phyloP scores from a whole-genome alignment of 2,329 filamentous ascomycete species.

The Exophiala phaeomuriformis region DNA sequence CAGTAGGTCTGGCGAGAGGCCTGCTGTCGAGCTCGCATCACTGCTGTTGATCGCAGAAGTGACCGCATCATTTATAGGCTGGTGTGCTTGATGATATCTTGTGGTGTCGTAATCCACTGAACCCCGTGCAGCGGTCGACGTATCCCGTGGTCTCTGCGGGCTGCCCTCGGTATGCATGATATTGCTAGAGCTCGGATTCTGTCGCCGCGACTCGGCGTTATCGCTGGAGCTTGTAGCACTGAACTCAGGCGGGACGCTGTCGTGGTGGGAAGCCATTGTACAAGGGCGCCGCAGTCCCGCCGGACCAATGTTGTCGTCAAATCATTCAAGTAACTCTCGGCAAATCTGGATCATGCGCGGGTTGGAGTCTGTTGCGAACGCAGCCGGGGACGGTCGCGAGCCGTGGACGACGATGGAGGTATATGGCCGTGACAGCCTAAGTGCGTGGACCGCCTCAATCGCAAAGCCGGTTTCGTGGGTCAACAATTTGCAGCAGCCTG shows the following conservation, averaged over 20 bases:
- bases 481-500: neutral
- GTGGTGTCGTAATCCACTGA: constrained; percentile 9
- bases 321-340: constrained; percentile 12
- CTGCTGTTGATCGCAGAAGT: constrained; percentile 49
- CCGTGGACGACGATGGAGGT: neutral
- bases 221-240: constrained; percentile 4
- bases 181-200: constrained; percentile 13
- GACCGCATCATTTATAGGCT: constrained; percentile 51
- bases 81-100: constrained; percentile 29
- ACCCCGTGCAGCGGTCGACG: constrained; percentile 8
- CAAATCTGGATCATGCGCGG: neutral
- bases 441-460: neutral
- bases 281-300: constrained; percentile 9
- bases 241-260: constrained; percentile 7
- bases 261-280: constrained; percentile 16
- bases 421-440: neutral
- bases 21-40: constrained; percentile 37
- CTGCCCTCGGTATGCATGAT: constrained; percentile 6
- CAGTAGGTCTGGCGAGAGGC: constrained; percentile 54
- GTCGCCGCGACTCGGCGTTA: constrained; percentile 10
- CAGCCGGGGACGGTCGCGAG: neutral
- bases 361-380: constrained; percentile 10
- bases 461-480: constrained; percentile 5
- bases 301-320: constrained; percentile 11
- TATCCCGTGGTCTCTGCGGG: constrained; percentile 5